These are phyloP conservation scores for Cladophialophora immunda DNA, from an alignment of 2,329 filamentous ascomycete species.

Conservation along the genomic window DNA sequence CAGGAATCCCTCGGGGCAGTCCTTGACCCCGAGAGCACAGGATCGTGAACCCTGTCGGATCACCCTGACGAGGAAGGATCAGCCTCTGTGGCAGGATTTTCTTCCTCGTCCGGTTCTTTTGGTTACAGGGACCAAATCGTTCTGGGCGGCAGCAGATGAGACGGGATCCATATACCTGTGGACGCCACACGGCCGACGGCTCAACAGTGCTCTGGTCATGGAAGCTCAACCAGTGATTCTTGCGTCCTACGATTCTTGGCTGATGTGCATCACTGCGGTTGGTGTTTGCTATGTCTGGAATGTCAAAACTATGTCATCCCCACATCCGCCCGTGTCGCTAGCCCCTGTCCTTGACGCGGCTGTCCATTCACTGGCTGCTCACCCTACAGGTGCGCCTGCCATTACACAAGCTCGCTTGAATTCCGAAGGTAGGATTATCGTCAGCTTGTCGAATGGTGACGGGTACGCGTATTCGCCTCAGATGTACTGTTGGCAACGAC, in stretches of 20 bases:
- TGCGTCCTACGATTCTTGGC: constrained; percentile 87
- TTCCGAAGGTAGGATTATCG: constrained; percentile 81
- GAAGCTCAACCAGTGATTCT: constrained; percentile 95
- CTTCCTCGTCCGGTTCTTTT: constrained; percentile 86
- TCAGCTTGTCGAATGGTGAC: constrained; percentile 94
- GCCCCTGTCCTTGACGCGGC: constrained; percentile 90
- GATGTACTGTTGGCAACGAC: constrained; percentile 90
- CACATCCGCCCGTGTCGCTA: constrained; percentile 88
- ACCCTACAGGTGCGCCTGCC: constrained; percentile 80
- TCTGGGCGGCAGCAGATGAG: constrained; percentile 93
- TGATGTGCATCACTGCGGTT: constrained; percentile 86
- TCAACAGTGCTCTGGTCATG: constrained; percentile 83
- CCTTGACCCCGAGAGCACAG: constrained; percentile 66
- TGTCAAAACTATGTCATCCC: constrained; percentile 79
- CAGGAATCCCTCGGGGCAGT: constrained; percentile 75
- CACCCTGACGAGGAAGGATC: constrained; percentile 80
- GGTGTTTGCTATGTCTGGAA: constrained; percentile 96
- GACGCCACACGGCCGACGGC: constrained; percentile 87
- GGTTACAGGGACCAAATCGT: constrained; percentile 85
- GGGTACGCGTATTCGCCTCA: constrained; percentile 87
- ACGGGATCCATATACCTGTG: constrained; percentile 90
- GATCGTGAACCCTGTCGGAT: constrained; percentile 84
- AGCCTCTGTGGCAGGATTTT: constrained; percentile 91
- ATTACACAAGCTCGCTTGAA: constrained; percentile 93
- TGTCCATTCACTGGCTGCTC: constrained; percentile 77